Base-by-base conservation (phyloP, 495 filamentous ascomycete species). In the Chaetomium tenue region DNA sequence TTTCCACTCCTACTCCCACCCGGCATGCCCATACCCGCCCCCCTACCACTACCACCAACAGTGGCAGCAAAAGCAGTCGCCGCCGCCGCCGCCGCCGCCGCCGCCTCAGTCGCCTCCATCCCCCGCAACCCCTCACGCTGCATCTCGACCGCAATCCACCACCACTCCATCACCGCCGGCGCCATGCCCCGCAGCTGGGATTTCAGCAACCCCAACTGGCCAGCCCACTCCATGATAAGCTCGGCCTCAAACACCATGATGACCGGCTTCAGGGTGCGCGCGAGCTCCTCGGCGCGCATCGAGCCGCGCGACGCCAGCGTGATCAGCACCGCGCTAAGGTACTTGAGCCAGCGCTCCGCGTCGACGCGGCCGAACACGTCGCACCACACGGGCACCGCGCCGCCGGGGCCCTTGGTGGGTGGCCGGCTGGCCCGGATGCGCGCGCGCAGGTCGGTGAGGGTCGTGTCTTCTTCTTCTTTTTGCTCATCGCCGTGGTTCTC, bases 321-420 rank as follows among this genome's bases (percentile, higher is more conserved):
- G 22, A 86, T 78, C 11, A 87, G 64, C 15, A 91, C 77, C 22
- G 85, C 82, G 11, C 80, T 81, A 15, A 90, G 73, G 9, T 85
- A 82, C 68, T 83, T 76, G 3, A 85, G 76, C 92, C 92, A 97
- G 46, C 88, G 76, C 7, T 80, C 75, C 3, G 63, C 66, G 42
- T 89, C 81, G 15, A 92, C 74, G 11, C 82, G 74, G 0, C 84
- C 86, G 57, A 91, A 85, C 53, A 96, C 88, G 73, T 91, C 90
- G 64, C 84, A 85, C 92, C 92, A 97, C 28, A 92, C 75, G 0
- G 92, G 92, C 22, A 91, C 68, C 71, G 85, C 70, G 66, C 77
- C 71, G 47, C 65, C 61, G 40, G 75, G 68, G 37, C 75, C 71
- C 37, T 56, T 13, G 28, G 70, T 57, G 18, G 75, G 77, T 48